Conservation (phyloP, 1,284 basidiomycete genomes). For the Xerocomus nothofagi region DNA sequence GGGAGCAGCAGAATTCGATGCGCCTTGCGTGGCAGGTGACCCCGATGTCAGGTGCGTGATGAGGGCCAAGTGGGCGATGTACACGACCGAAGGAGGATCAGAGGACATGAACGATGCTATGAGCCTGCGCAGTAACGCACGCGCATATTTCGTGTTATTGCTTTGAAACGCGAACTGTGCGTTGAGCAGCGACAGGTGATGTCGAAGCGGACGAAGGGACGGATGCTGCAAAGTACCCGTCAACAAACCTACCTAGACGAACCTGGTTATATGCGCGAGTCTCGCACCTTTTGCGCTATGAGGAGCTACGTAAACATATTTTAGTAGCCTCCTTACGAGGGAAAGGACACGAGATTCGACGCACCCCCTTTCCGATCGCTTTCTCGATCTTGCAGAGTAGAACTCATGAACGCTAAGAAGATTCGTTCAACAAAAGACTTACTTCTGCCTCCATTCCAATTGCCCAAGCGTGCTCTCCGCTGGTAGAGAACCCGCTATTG, state of each 20-base stretch:
- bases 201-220: conserved; percentile 55
- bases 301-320: conserved; percentile 44
- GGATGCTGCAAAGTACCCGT: conserved; percentile 47
- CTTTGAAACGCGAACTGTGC: conserved; percentile 45
- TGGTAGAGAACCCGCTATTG: conserved; percentile 43
- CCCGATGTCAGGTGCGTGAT: conserved; percentile 44
- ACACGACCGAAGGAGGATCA: conserved; percentile 53
- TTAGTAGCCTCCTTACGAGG: conserved; percentile 2
- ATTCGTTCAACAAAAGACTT: conserved; percentile 4
- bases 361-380: conserved; percentile 50
- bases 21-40: conserved; percentile 3
- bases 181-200: conserved; percentile 58
- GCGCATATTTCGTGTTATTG: conserved; percentile 58
- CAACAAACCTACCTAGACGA: conserved; percentile 6
- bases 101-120: conserved; percentile 46
- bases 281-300: conserved; percentile 58
- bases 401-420: conserved; percentile 2
- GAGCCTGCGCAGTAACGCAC: conserved; percentile 53
- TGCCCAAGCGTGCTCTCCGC: conserved; percentile 44
- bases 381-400: conserved; percentile 44
- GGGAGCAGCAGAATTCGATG: conserved; percentile 3
- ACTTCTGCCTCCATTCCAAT: conserved; percentile 55
- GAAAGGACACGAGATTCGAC: conserved; percentile 15
- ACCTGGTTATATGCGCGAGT: conserved; percentile 7
- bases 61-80: conserved; percentile 52